These are phyloP conservation scores for Pyrus pyrifolia DNA, from an alignment of 306 rosid species.

Conservation along the genomic window DNA sequence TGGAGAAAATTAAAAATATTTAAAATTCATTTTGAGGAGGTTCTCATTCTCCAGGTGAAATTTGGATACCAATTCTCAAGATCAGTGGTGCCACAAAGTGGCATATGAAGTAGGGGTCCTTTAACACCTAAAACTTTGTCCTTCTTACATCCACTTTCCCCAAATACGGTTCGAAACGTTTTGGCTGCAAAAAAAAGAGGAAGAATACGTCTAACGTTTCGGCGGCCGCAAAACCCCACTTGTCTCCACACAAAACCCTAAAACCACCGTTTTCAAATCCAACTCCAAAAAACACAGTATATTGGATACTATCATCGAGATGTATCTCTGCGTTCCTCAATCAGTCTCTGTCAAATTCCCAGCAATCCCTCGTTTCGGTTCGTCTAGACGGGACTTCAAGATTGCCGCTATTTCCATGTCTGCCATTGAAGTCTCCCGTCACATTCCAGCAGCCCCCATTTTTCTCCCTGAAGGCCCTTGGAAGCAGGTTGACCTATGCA, in stretches of 20 bases:
- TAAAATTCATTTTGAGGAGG: too few relatives aligned
- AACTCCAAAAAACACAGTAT: background rate
- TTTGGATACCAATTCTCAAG: too few relatives aligned
- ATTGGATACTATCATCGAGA: background rate
- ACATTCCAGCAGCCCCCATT: constrained; percentile 77
- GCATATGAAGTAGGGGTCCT: too few relatives aligned
- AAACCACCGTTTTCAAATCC: background rate
- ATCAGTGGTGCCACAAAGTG: too few relatives aligned
- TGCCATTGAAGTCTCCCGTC: constrained; percentile 24
- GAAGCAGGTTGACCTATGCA: constrained; percentile 49
- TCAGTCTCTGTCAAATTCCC: constrained; percentile 26
- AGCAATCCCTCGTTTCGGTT: constrained; percentile 1
- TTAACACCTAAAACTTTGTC: too few relatives aligned
- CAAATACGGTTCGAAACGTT: background rate
- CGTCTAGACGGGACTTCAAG: constrained; percentile 16
- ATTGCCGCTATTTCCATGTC: constrained; percentile 29
- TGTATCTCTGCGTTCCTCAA: constrained; percentile 38
- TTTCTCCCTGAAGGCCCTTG: constrained; percentile 86
- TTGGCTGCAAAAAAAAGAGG: background rate
- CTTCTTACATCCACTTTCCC: too few relatives aligned
- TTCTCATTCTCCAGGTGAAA: too few relatives aligned
- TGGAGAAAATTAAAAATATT: too few relatives aligned
- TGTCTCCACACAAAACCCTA: background rate
- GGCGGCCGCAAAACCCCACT: background rate
- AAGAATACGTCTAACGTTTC: background rate